Base-by-base conservation (phyloP, 148 eudicot species). In the Persicaria maculosa region DNA sequence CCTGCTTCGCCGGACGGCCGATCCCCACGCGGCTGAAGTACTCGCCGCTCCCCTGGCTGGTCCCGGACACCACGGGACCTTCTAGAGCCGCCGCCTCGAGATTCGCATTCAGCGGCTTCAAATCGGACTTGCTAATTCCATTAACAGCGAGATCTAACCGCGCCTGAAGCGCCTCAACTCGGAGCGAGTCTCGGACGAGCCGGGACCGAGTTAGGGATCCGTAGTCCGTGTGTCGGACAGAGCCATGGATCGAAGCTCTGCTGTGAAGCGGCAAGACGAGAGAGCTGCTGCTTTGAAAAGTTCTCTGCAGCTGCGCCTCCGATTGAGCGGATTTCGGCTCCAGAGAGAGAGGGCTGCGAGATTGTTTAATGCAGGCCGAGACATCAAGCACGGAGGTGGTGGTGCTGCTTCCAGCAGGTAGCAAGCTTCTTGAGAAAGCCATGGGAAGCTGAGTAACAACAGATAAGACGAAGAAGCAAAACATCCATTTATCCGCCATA, bases 11-110 rank as follows among this genome's bases (percentile, higher is more conserved):
- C 6, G 91, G 91, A 67, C 86, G 83, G 3, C 91, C 91, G n/a
- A 88, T 87, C 4, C 91, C 91, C 44, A 88, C 78, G 78, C 91
- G 74, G 0, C 82, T 88, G 71, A 88, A 88, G 64, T 88, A 88
- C 70, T 88, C 91, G 3, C 91, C 91, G 61, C 89, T 86, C 0
- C 91, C 91, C 73, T 86, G 87, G 17, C 84, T 84, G 80, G 83
- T 86, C 0, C 91, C 91, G 1, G 91, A 88, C 31, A 86, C 77
- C 48, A 88, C 83, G 1, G 86, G 87, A 20, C 83, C 59, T 78
- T 88, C 91, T 15, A 88, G 86, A 61, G 74, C 87, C 17, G 75
- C 80, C 72, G 73, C 82, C 74, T 81, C 75, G 36, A 52, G 22
- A 68, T 47, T 45, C 16, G 68, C 44, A 15, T 31, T 62, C 44